A percentile compares a stretch with the other conserved stretches of the same genome.
Evolutionary conservation across 2,329 filamentous ascomycete genomes (phyloP).

Genomic region (Aspergillus cejpii): DNA sequence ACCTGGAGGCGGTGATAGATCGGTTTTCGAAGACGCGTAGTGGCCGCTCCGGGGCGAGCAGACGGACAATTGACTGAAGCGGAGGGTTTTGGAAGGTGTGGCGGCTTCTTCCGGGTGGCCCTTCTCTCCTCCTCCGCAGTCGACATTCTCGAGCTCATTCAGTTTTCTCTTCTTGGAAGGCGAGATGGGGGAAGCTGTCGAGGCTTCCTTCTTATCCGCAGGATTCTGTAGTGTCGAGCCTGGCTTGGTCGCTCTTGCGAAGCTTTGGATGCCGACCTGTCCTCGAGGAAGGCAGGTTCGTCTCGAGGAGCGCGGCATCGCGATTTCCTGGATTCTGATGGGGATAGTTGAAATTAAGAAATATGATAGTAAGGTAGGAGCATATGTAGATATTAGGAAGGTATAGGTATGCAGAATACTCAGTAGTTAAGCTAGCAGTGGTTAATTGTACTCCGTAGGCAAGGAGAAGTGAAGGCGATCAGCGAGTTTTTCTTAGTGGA

Average conservation of each 20-base stretch:
- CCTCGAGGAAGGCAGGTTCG: conserved; percentile 27
- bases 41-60: conserved; percentile 29
- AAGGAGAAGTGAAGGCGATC: conserved; percentile 2
- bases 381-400: conserved; percentile 6
- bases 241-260: conserved; percentile 42
- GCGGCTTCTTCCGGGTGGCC: conserved; percentile 15
- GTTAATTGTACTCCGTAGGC: conserved; percentile 8
- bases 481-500: conserved; percentile 11
- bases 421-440: neutral
- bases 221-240: conserved; percentile 15
- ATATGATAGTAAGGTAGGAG: conserved; percentile 7
- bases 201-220: conserved; percentile 28
- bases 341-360: conserved; percentile 14
- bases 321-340: conserved; percentile 13
- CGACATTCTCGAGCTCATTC: conserved; percentile 31
- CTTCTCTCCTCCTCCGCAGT: conserved; percentile 14
- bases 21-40: conserved; percentile 16
- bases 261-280: conserved; percentile 41
- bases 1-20: neutral
- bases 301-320: conserved; percentile 31
- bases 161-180: conserved; percentile 40
- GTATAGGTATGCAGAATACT: conserved; percentile 7
- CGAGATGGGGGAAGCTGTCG: conserved; percentile 24
- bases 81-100: conserved; percentile 32
- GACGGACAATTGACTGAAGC: conserved; percentile 28